Evolutionary conservation across 495 filamentous ascomycete genomes (phyloP), one percentile per base, ranked within the genome.

Genomic region (Aspergillus indologenus): DNA sequence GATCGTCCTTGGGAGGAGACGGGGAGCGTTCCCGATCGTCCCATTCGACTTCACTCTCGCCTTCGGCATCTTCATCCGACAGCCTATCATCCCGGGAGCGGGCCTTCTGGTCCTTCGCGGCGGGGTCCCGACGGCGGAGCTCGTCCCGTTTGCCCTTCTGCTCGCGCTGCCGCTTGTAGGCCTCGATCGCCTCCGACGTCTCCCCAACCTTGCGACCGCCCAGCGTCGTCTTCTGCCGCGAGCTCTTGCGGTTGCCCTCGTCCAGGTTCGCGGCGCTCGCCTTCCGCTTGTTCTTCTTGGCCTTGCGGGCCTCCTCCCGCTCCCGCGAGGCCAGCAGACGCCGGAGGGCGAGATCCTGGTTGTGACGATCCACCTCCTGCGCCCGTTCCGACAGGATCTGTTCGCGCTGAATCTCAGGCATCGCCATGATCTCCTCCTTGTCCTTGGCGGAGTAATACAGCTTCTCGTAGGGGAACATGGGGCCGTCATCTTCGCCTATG

Each of bases 351-450:
- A 87, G 80, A 65, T 96, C 89, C 73, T 96, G 92, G 59, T 87
- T 81, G 60, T 89, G 83, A 31, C 87, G 87, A 60, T 93, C 88
- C 45, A 88, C 83, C 68, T 91, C 83, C 55, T 89, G 83, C n/a
- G 87, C 87, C 61, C 95, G 90, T 59, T 93, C 90, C 21, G 92
- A 92, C 8, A 99, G 83, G 51, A 96, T 82, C 67, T 90, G 83
- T 71, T 99, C 94, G 47, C 94, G 89, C 65, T 92, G 84, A 23
- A 97, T 85, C 68, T 97, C 91, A 2, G 92, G 86, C 83, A 97
- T 87, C 26, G 83, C 85, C 81, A 92, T 86, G 54, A 99, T 93
- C 24, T 87, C 81, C 19, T 81, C 80, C 70, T 90, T 95, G 67
- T 99, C 94, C 34, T 85, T 80, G 17, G 84, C 80, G 53, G 87